These are phyloP conservation scores for Fusarium pilosicola DNA, from an alignment of 2,329 filamentous ascomycete species.

Conservation along the genomic window DNA sequence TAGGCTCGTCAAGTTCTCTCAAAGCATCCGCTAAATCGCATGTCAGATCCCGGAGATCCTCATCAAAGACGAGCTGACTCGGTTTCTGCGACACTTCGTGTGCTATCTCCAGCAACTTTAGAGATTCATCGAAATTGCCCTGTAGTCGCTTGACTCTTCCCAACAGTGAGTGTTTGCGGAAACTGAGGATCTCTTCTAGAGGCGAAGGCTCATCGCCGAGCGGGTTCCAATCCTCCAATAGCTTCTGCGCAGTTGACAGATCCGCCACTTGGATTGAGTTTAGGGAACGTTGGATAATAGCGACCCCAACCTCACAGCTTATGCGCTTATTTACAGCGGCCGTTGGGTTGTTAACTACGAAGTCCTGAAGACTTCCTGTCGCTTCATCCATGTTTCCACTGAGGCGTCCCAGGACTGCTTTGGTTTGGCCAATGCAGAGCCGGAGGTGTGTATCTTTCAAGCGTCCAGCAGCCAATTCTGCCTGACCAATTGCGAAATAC, in stretches of 20 bases:
- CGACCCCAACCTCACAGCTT: constrained; percentile 28
- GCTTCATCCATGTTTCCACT: constrained; percentile 38
- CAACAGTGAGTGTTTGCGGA: constrained; percentile 34
- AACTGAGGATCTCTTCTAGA: constrained; percentile 27
- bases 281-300: constrained; percentile 28
- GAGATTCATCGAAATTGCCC: constrained; percentile 26
- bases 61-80: constrained; percentile 28
- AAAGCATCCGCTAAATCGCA: constrained; percentile 38
- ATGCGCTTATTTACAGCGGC: constrained; percentile 15
- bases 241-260: constrained; percentile 21
- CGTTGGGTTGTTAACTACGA: constrained; percentile 3
- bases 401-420: constrained; percentile 31
- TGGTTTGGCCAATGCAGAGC: constrained; percentile 30
- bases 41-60: constrained; percentile 34
- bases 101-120: constrained; percentile 19
- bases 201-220: constrained; percentile 20
- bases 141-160: constrained; percentile 32
- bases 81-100: constrained; percentile 5
- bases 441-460: constrained; percentile 35
- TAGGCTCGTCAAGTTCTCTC: constrained; percentile 31
- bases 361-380: constrained; percentile 18
- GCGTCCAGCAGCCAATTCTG: constrained; percentile 25
- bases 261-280: constrained; percentile 36
- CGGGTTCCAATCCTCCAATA: constrained; percentile 30
- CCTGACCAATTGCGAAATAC: constrained; percentile 33